phyloP scores from a whole-genome alignment of 139 green algal species.

The Chlamydomonas sphaeroides region DNA sequence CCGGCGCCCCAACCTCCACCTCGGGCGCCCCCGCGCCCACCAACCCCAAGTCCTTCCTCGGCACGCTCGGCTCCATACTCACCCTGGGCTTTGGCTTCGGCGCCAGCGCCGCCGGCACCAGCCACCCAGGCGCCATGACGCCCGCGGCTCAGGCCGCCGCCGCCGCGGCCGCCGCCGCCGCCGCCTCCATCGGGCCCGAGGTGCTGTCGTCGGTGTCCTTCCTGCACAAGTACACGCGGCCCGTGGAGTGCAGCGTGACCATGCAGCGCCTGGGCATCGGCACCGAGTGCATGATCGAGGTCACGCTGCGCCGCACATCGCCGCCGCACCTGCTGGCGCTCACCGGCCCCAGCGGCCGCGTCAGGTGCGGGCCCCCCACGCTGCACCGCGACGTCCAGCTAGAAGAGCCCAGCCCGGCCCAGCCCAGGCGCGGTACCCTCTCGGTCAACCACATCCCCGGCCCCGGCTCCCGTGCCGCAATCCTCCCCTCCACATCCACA shows the following conservation, averaged over 20 bases:
- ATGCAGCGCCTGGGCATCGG: constrained; percentile 31
- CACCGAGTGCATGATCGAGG: constrained; percentile 29
- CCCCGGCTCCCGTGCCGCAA: too few species aligned
- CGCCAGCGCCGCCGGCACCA: too few species aligned
- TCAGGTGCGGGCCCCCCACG: too few species aligned
- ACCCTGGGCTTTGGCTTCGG: not conserved
- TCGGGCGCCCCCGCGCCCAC: too few species aligned
- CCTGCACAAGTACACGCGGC: constrained; percentile 33
- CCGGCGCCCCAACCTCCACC: not conserved
- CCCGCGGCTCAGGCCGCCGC: not conserved
- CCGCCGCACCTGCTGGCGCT: constrained; percentile 22
- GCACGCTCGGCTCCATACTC: too few species aligned
- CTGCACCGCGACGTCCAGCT: too few species aligned
- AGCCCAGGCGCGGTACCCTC: too few species aligned
- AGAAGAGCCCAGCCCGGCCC: too few species aligned
- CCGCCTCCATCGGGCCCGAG: not conserved
- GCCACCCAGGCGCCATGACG: too few species aligned
- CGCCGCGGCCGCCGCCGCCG: not conserved
- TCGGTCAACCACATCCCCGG: too few species aligned
- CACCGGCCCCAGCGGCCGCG: constrained; percentile 22
- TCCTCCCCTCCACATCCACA: too few species aligned
- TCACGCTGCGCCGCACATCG: constrained; percentile 27
- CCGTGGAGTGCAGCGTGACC: constrained; percentile 19
- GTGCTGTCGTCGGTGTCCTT: not conserved
- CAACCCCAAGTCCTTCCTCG: too few species aligned